Evolutionary conservation across 257 asterid genomes (phyloP).

Genomic region (Nemophila menziesii): DNA sequence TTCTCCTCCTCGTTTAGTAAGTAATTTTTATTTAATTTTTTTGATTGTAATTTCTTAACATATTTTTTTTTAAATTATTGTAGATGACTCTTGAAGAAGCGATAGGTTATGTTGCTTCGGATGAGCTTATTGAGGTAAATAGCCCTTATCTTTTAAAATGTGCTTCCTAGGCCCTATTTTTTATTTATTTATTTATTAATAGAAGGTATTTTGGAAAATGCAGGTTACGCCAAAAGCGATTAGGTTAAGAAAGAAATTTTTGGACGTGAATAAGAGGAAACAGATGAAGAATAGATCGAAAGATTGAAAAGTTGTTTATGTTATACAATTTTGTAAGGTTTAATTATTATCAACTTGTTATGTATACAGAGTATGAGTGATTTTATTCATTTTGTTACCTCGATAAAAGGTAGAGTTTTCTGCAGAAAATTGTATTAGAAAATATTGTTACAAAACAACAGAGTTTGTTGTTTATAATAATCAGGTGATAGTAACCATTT

Average conservation of each 20-base stretch:
- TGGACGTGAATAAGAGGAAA: slow-evolving; percentile 81
- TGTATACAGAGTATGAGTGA: background rate
- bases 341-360: background rate
- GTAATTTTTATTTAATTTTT: slow-evolving; percentile 13
- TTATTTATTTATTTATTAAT: background rate
- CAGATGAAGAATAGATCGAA: slow-evolving; percentile 69
- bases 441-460: too few relatives aligned
- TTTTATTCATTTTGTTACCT: background rate
- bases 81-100: slow-evolving; percentile 97
- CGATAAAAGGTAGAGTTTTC: too few relatives aligned
- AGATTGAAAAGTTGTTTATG: slow-evolving; percentile 39
- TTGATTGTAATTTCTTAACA: background rate
- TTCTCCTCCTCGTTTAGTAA: slow-evolving; percentile 93
- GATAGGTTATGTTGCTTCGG: slow-evolving; percentile 89
- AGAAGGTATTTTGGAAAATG: background rate
- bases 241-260: slow-evolving; percentile 76
- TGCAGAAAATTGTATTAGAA: too few relatives aligned
- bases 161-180: too few relatives aligned
- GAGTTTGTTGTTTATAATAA: too few relatives aligned
- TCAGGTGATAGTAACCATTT: too few relatives aligned
- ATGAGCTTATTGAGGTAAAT: slow-evolving; percentile 99
- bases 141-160: too few relatives aligned
- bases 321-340: background rate
- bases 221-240: slow-evolving; percentile 94
- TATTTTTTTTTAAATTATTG: slow-evolving; percentile 12